Evolutionary conservation across 805 yeast genomes (phyloP).

Genomic region (Candida peoriensis): DNA sequence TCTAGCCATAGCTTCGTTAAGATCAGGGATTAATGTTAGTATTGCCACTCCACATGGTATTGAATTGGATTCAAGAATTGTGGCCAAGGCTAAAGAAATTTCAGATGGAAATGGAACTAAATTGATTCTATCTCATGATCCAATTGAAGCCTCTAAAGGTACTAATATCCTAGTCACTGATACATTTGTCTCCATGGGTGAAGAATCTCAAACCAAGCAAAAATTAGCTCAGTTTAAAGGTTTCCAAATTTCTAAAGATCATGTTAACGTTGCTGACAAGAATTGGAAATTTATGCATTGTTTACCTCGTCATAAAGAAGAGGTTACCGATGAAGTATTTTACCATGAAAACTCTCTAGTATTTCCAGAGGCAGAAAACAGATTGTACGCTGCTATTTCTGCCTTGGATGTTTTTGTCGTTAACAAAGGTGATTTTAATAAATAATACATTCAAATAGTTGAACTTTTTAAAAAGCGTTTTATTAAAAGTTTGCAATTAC

Average conservation of each 20-base stretch:
- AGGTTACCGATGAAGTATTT: slow-evolving; percentile 90
- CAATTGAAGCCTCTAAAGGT: slow-evolving; percentile 62
- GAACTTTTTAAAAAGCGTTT: slow-evolving; percentile 29
- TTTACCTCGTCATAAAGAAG: slow-evolving; percentile 91
- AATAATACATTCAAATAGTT: slow-evolving; percentile 65
- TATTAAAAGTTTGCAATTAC: slow-evolving; percentile 16
- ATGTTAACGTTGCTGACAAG: slow-evolving; percentile 56
- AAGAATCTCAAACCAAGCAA: slow-evolving; percentile 69
- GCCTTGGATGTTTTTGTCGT: slow-evolving; percentile 85
- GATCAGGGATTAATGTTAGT: slow-evolving; percentile 75
- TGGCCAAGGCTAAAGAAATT: slow-evolving; percentile 47
- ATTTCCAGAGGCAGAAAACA: slow-evolving; percentile 93
- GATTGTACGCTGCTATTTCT: slow-evolving; percentile 94
- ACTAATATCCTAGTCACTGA: slow-evolving; percentile 91
- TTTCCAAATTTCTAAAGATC: slow-evolving; percentile 71
- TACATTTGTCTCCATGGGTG: slow-evolving; percentile 98
- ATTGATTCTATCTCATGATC: slow-evolving; percentile 64
- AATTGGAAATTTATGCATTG: slow-evolving; percentile 96
- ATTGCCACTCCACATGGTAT: slow-evolving; percentile 82
- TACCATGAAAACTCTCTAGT: slow-evolving; percentile 81
- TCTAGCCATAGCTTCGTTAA: slow-evolving; percentile 80
- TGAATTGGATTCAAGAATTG: slow-evolving; percentile 53
- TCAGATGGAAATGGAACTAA: slow-evolving; percentile 45
- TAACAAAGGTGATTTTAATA: slow-evolving; percentile 61
- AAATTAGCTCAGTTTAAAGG: slow-evolving; percentile 81